Base-by-base conservation (phyloP, 1,139 yeast genomes). In the Scheffersomyces titani region DNA sequence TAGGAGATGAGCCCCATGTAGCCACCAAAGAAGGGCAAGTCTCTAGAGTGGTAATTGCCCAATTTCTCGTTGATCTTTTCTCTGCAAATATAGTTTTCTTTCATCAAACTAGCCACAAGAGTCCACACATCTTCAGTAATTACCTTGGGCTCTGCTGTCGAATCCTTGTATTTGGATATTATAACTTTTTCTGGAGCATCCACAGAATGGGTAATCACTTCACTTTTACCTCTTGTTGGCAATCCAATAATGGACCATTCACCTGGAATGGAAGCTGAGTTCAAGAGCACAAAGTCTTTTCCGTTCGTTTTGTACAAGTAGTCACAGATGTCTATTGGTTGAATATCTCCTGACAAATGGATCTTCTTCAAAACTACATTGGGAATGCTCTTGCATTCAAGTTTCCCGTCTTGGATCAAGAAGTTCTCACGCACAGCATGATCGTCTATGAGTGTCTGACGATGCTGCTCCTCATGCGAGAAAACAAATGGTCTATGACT, bases 21-120 rank as follows among this genome's bases (percentile, higher is more conserved):
- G 0, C 99, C 99, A 21, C 99, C 99, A 58, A 87, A 77, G 67
- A 96, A 96, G 1, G 97, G 97, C 49, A 89, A 74, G 0, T 71
- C 54, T 47, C 67, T 56, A 3, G 57, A 56, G 30, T 63, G 64
- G 44, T 56, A 52, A 11, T 58, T 52, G 3, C 56, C 52, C 30
- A 58, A 53, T 6, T 51, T 49, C 19, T 40, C 49, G 11, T 58
- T 57, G 22, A 63, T 57, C 6, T 52, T 40, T n/a, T 55, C 58
- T 44, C 68, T 59, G 3, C 68, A 55, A 19, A 59, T 45, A 69
- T 71, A 64, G 40, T 53, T 57, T 21, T 55, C 9, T 19, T 61
- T 61, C 89, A 90, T 86, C 55, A 75, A 81, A 0, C 69, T 60
- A 0, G 90, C 83, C 11, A 88, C 63, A 54, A 71, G 77, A 5